Base-by-base conservation (phyloP, 148 eudicot species). In the Diospyros lotus region DNA sequence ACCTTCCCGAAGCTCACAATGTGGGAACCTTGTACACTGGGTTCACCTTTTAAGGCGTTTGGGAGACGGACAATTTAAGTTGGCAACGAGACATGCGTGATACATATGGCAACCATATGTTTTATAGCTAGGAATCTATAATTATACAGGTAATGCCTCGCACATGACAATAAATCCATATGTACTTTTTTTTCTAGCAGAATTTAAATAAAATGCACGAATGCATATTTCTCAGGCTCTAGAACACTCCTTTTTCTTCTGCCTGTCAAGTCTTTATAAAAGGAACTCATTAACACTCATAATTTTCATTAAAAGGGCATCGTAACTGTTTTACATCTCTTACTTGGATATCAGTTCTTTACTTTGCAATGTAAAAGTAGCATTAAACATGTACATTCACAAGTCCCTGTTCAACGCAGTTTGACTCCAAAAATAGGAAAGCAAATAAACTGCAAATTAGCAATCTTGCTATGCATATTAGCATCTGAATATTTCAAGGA, bases 381-480 rank as follows among this genome's bases (percentile, higher is more conserved):
- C 92, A 95, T 86, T 95, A 85, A 82, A 84, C 96, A 76, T 94
- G 92, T 56, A 7, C 50, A 42, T 94, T 66, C 93, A 92, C 43
- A 39, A 38, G 65, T 62, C 65, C n/a, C 43, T 4, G 28, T 62
- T 38, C 65, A 62, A 62, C 65, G 8, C 14, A 62, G 3, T 39
- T 28, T 28, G 28, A 28, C 28, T 28, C 28, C 28, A 28, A 28
- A 28, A 28, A 28, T 28, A 28, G 28, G 28, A 28, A 28, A 28
- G 28, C 28, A 28, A 28, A 28, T 28, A 28, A 28, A 28, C 28
- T 28, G 28, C 28, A 28, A 28, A 28, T 28, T 28, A 28, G 28
- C 28, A 28, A 28, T 28, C 28, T 28, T 28, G 28, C 28, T 28
- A 28, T 28, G 28, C 28, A 28, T 28, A 28, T 28, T 0, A 28